phyloP scores from a whole-genome alignment of 2,329 filamentous ascomycete genomes.

The Chrysosporium queenslandicum region DNA sequence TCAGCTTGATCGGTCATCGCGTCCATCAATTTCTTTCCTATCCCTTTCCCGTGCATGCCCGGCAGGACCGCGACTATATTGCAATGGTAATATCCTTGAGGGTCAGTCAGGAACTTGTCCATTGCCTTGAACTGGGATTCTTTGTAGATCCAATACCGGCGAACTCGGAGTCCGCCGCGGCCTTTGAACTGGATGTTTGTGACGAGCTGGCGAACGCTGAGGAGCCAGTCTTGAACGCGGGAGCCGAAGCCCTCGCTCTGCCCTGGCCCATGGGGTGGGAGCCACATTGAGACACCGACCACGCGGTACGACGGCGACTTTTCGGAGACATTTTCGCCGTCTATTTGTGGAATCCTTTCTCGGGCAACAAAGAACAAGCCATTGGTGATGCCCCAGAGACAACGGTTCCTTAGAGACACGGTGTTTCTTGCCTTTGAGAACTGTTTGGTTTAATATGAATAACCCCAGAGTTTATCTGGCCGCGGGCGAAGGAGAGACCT shows the following conservation, averaged over 20 bases:
- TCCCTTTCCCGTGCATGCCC: constrained; percentile 54
- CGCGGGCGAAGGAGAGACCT: constrained; percentile 12
- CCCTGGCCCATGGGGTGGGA: constrained; percentile 45
- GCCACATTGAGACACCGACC: constrained; percentile 64
- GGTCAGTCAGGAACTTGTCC: constrained; percentile 53
- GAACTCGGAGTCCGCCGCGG: constrained; percentile 55
- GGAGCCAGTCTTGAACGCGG: constrained; percentile 54
- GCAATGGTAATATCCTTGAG: constrained; percentile 62
- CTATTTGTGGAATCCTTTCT: constrained; percentile 38
- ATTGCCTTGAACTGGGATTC: constrained; percentile 53
- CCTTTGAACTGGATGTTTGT: constrained; percentile 58
- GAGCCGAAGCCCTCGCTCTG: constrained; percentile 49
- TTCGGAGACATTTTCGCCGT: constrained; percentile 10
- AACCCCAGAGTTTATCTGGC: constrained; percentile 9
- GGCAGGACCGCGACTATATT: constrained; percentile 64
- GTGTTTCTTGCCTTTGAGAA: constrained; percentile 53
- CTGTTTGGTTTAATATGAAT: constrained; percentile 28
- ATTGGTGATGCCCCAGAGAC: constrained; percentile 59
- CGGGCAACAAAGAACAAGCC: constrained; percentile 61
- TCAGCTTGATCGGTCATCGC: constrained; percentile 55
- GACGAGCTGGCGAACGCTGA: constrained; percentile 55
- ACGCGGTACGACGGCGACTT: constrained; percentile 36
- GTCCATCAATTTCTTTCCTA: constrained; percentile 56
- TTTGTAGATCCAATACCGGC: constrained; percentile 66
- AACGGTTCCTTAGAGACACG: constrained; percentile 54